These are phyloP conservation scores for Eutypa lata DNA, from an alignment of 2,329 filamentous ascomycete species.

Conservation along the genomic window DNA sequence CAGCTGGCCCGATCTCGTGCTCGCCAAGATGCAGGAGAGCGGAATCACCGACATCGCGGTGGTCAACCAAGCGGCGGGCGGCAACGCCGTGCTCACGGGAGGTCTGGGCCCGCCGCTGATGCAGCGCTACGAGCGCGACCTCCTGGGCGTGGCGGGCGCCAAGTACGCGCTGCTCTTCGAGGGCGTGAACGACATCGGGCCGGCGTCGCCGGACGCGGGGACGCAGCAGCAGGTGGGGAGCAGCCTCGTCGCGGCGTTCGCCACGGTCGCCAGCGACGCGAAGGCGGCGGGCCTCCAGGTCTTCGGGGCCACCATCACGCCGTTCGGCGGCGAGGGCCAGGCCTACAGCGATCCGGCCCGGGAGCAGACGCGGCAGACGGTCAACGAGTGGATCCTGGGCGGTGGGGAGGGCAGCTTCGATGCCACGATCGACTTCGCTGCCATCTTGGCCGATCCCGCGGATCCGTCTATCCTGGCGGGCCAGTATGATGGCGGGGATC, in stretches of 20 bases:
- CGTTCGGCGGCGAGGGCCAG: conserved; percentile 52
- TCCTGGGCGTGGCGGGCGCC: conserved; percentile 54
- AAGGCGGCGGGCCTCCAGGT: conserved; percentile 51
- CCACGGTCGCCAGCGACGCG: conserved; percentile 53
- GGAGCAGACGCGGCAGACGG: conserved; percentile 52
- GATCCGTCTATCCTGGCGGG: conserved; percentile 45
- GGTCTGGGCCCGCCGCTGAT: conserved; percentile 61
- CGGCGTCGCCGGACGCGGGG: conserved; percentile 37
- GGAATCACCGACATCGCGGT: conserved; percentile 50
- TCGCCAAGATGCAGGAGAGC: conserved; percentile 47
- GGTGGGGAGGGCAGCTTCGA: conserved; percentile 52
- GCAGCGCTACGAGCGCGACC: conserved; percentile 61
- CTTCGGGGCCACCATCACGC: conserved; percentile 65
- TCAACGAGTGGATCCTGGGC: conserved; percentile 60
- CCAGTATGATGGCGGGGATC: conserved; percentile 60
- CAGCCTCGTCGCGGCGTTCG: conserved; percentile 53
- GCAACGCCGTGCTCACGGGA: conserved; percentile 62
- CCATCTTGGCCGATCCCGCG: conserved; percentile 48
- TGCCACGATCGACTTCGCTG: conserved; percentile 61
- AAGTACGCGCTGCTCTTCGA: conserved; percentile 64
- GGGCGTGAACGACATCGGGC: conserved; percentile 68
- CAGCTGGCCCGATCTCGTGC: conserved; percentile 56
- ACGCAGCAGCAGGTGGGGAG: conserved; percentile 49
- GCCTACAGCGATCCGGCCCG: conserved; percentile 52
- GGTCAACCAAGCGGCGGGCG: conserved; percentile 65